Conservation (phyloP, 2,329 filamentous ascomycete species). For the Lasiodiplodia hormozganensis region DNA sequence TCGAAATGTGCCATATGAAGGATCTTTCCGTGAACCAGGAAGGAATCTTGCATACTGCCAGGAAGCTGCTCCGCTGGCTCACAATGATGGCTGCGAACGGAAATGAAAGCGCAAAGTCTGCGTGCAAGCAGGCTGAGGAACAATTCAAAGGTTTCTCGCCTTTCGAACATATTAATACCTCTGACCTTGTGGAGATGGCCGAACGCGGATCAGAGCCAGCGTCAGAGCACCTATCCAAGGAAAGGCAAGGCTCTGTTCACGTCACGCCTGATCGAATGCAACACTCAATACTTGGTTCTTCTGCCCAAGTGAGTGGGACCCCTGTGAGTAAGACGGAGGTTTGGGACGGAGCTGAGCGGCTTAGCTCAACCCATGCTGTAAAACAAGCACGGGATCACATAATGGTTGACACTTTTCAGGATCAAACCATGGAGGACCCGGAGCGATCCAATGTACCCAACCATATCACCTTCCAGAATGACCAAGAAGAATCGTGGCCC, state of each 20-base stretch:
- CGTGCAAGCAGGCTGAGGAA: constrained; percentile 11
- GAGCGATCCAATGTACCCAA: background rate
- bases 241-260: background rate
- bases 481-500: background rate
- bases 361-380: too few relatives aligned
- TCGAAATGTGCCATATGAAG: constrained; percentile 37
- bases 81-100: constrained; percentile 38
- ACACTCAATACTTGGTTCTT: background rate
- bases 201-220: constrained; percentile 1
- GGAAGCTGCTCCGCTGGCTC: constrained; percentile 45
- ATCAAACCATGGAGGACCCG: background rate
- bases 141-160: constrained; percentile 20
- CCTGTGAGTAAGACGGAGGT: background rate
- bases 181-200: constrained; percentile 16
- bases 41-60: constrained; percentile 36
- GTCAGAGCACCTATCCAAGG: background rate
- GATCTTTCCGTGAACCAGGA: constrained; percentile 34
- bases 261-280: background rate
- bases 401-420: background rate
- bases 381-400: background rate
- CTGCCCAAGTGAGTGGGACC: background rate
- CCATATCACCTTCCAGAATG: background rate
- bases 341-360: background rate
- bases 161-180: constrained; percentile 9
- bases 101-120: constrained; percentile 3